phyloP scores from a whole-genome alignment of 1,284 basidiomycete genomes.

The Ceratobasidium sp. region DNA sequence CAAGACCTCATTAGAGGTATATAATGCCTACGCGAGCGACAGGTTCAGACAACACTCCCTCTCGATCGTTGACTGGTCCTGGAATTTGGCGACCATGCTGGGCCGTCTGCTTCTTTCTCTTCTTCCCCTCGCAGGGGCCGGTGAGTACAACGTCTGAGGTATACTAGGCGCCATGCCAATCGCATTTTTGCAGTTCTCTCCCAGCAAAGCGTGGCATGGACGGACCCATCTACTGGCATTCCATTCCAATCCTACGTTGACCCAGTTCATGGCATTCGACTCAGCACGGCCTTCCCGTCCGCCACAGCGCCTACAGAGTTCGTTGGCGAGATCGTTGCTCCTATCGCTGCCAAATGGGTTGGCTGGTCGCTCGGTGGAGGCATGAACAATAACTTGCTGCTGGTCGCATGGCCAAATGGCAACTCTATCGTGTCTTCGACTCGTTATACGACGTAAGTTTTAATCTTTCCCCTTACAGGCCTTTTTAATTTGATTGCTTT shows the following conservation, averaged over 20 bases:
- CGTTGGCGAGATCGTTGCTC: slow-evolving; percentile 69
- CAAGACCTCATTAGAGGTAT: background rate
- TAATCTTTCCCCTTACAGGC: background rate
- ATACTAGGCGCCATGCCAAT: background rate
- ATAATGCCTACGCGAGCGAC: slow-evolving; percentile 9
- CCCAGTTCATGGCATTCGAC: slow-evolving; percentile 35
- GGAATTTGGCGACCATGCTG: slow-evolving; percentile 27
- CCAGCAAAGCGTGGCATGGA: slow-evolving; percentile 39
- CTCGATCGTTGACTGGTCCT: background rate
- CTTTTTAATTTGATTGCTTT: slow-evolving; percentile 28
- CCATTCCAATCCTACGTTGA: slow-evolving; percentile 32
- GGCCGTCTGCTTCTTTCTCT: slow-evolving; percentile 38
- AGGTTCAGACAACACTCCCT: background rate
- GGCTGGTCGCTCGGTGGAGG: slow-evolving; percentile 63
- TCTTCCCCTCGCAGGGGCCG: slow-evolving; percentile 36
- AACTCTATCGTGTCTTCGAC: slow-evolving; percentile 63
- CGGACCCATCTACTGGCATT: slow-evolving; percentile 32
- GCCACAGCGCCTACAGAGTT: slow-evolving; percentile 57
- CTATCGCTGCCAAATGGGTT: slow-evolving; percentile 64
- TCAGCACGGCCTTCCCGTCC: slow-evolving; percentile 40
- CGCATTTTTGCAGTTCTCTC: background rate
- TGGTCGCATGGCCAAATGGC: slow-evolving; percentile 67
- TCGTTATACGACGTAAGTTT: slow-evolving; percentile 62
- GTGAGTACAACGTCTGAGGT: background rate
- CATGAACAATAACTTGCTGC: slow-evolving; percentile 61